A percentile compares a stretch with the other conserved stretches of the same genome.
phyloP scores from a whole-genome alignment of 768 basidiomycete species.

The Psilocybe tampanensis region DNA sequence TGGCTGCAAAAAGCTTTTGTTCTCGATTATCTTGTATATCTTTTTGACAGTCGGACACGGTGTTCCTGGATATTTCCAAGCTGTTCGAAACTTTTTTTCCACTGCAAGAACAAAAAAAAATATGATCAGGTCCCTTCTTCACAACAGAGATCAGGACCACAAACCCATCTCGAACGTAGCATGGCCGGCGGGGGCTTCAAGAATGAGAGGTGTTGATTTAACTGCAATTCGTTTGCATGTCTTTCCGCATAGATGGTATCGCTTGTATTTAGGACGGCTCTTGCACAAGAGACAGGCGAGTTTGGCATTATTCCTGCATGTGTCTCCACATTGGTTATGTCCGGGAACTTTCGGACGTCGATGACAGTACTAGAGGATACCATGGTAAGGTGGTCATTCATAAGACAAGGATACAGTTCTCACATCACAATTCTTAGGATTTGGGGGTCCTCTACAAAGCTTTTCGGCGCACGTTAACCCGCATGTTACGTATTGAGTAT shows the following conservation, averaged over 20 bases:
- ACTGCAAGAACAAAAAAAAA: too few species aligned
- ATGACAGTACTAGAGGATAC: slow-evolving; percentile 27
- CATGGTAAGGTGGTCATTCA: neutral
- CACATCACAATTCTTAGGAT: slow-evolving; percentile 27
- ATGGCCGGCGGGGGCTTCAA: slow-evolving; percentile 22
- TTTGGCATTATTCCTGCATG: slow-evolving; percentile 25
- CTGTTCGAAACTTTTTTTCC: slow-evolving; percentile 26
- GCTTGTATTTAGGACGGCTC: slow-evolving; percentile 25
- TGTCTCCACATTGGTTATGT: slow-evolving; percentile 25
- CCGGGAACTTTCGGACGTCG: slow-evolving; percentile 22
- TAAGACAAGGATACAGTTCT: neutral
- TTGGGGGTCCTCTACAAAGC: slow-evolving; percentile 20
- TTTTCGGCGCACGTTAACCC: slow-evolving; percentile 26
- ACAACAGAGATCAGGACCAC: neutral
- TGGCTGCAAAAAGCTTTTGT: slow-evolving; percentile 21
- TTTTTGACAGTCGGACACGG: slow-evolving; percentile 24
- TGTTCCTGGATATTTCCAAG: slow-evolving; percentile 22
- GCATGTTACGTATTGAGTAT: slow-evolving; percentile 25
- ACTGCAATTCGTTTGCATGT: slow-evolving; percentile 19
- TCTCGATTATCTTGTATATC: slow-evolving; percentile 33
- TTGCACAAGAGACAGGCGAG: slow-evolving; percentile 29
- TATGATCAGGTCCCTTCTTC: too few species aligned
- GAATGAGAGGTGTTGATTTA: slow-evolving; percentile 22
- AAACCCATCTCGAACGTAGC: slow-evolving; percentile 21
- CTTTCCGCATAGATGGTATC: slow-evolving; percentile 25